Conservation (phyloP, 768 basidiomycete species). For the Suillus weaverae region DNA sequence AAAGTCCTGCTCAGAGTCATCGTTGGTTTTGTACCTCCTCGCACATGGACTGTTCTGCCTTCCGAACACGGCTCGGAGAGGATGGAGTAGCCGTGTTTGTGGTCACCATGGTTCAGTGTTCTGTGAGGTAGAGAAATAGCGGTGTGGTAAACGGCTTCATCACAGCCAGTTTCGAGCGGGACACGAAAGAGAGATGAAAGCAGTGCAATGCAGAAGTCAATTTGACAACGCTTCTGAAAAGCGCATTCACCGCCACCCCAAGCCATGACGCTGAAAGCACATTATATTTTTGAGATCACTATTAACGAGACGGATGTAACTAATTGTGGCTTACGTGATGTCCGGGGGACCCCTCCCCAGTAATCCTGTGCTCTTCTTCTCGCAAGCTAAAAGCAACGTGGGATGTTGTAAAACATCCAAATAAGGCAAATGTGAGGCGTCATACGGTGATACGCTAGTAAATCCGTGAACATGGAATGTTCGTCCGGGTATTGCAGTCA, state of each 20-base stretch:
- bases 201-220: slow-evolving; percentile 30
- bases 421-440: neutral
- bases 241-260: slow-evolving; percentile 34
- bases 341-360: slow-evolving; percentile 18
- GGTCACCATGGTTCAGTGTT: slow-evolving; percentile 17
- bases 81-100: slow-evolving; percentile 30
- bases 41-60: slow-evolving; percentile 16
- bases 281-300: slow-evolving; percentile 13
- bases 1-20: slow-evolving; percentile 20
- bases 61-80: slow-evolving; percentile 30
- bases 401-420: neutral
- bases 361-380: slow-evolving; percentile 25
- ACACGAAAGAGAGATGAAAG: slow-evolving; percentile 24
- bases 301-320: slow-evolving; percentile 11
- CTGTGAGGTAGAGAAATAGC: slow-evolving; percentile 26
- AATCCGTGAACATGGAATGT: neutral
- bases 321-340: slow-evolving; percentile 16
- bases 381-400: neutral
- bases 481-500: slow-evolving; percentile 1
- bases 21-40: slow-evolving; percentile 36
- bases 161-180: slow-evolving; percentile 33
- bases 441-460: neutral
- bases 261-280: slow-evolving; percentile 26
- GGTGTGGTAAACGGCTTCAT: slow-evolving; percentile 32
- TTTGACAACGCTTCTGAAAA: slow-evolving; percentile 17